These are phyloP conservation scores for Dunaliella primolecta DNA, from an alignment of 139 green algal genomes.

Conservation along the genomic window DNA sequence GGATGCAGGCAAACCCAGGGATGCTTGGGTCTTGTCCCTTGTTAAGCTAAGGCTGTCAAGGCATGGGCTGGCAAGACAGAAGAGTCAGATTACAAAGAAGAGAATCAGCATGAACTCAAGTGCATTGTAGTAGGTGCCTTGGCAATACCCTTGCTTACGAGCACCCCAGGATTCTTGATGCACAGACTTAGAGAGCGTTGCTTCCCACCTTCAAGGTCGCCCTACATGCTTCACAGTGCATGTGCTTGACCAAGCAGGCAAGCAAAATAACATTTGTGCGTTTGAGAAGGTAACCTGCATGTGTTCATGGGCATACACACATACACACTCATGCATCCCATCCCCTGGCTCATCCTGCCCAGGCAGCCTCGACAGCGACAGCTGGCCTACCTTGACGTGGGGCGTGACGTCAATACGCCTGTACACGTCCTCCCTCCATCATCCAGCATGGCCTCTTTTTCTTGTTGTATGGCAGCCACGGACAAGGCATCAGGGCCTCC, in stretches of 20 bases:
- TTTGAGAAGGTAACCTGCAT: not conserved
- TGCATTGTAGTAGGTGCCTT: no score
- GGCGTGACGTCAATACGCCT: constrained; percentile 56
- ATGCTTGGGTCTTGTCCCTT: not conserved
- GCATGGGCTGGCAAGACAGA: not conserved
- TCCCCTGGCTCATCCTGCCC: no score
- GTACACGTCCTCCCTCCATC: constrained; percentile 12
- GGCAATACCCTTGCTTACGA: no score
- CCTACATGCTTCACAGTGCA: not conserved
- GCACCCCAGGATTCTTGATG: not conserved
- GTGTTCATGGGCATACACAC: not conserved
- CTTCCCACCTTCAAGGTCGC: not conserved
- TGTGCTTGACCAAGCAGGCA: not conserved
- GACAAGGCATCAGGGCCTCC: not conserved
- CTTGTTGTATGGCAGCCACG: not conserved
- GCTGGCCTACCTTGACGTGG: constrained; percentile 27
- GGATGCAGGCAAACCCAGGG: not conserved
- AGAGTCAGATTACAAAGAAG: not conserved
- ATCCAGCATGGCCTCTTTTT: not conserved
- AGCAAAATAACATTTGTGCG: no score
- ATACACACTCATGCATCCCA: no score
- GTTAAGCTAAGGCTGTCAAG: not conserved
- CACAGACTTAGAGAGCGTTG: no score
- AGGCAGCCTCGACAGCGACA: not conserved
- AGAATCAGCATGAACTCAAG: no score